Base-by-base conservation (phyloP, 768 basidiomycete species). In the Dioszegia hungarica region DNA sequence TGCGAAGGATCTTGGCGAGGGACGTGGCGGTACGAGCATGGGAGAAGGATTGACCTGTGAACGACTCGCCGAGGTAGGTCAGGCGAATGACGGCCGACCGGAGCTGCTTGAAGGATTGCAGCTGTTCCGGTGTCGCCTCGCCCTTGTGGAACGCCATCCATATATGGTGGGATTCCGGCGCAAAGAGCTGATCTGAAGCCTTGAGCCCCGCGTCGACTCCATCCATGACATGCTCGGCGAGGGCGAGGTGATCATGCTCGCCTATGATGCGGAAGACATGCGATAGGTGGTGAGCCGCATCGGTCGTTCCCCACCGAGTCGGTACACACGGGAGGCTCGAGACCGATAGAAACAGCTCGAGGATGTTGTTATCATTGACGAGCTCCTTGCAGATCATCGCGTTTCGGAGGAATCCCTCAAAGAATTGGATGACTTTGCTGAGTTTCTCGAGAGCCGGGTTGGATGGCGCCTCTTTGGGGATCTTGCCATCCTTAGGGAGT, bases 381-480 rank as follows among this genome's bases (percentile, higher is more conserved):
- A 54, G 28, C 64, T 97, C 94, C 62, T 85, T 85, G 79, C 89
- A 89, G 74, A 97, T 89, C 22, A 85, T 84, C 1, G 85, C 81
- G 70, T 94, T 92, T 67, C 93, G 91, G 79, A 98, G 93, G 38
- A 98, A 81, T 5, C 95, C 93, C 74, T 93, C 90, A 52, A 81
- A 76, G 24, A 61, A 34, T 53, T 19, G 38, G 10, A 36, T 25
- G 17, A 44, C 22, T 19, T 53, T 38, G 53, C 52, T 48, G 31
- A 57, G 24, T 5, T 38, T 25, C 9, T 49, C 47, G 38, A 61
- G 29, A 20, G 40, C 41, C 2, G 24, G 29, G 49, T 59, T 64
- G 24, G 33, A 36, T 2, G 59, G 48, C 19, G 47, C 14, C 8
- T 56, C 62, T 37, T 36, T 36, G 9, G 25, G 22, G 41, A 37